Conservation (phyloP, 1,139 yeast species). For the Nakaseomyces bracarensis region DNA sequence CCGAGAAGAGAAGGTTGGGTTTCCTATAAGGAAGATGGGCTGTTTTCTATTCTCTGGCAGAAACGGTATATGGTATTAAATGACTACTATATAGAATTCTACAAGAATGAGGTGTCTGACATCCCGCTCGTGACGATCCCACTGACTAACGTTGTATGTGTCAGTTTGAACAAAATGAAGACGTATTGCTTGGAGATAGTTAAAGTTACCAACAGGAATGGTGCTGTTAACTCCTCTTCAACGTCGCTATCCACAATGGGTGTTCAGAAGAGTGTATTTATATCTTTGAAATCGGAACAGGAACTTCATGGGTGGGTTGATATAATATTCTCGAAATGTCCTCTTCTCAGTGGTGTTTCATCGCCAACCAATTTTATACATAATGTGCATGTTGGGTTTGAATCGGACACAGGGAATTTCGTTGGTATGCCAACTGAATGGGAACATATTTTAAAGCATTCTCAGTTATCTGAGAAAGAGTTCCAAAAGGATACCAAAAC, state of each 20-base stretch:
- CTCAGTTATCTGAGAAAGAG: slow-evolving; percentile 73
- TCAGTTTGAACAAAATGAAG: slow-evolving; percentile 56
- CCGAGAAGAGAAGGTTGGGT: slow-evolving; percentile 58
- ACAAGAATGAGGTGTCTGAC: slow-evolving; percentile 52
- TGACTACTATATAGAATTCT: slow-evolving; percentile 67
- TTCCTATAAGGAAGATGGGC: slow-evolving; percentile 83
- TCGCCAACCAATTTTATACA: slow-evolving; percentile 74
- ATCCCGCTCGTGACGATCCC: slow-evolving; percentile 45
- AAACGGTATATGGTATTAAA: slow-evolving; percentile 71
- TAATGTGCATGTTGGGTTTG: slow-evolving; percentile 54
- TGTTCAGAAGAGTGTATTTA: slow-evolving; percentile 49
- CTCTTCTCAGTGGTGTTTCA: slow-evolving; percentile 70
- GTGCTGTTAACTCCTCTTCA: neutral
- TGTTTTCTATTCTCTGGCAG: slow-evolving; percentile 84
- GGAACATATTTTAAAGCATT: slow-evolving; percentile 65
- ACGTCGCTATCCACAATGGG: slow-evolving; percentile 10
- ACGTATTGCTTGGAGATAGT: slow-evolving; percentile 73
- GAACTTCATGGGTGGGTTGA: slow-evolving; percentile 91
- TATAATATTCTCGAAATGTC: slow-evolving; percentile 79
- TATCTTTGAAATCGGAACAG: slow-evolving; percentile 68
- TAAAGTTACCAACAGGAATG: slow-evolving; percentile 36
- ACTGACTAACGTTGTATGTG: slow-evolving; percentile 46
- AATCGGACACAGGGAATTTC: slow-evolving; percentile 65
- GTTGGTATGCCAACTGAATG: slow-evolving; percentile 76
- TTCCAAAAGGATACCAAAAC: slow-evolving; percentile 81